Evolutionary conservation across 1,284 basidiomycete species (phyloP).

Genomic region (Puccinia brachypodii): DNA sequence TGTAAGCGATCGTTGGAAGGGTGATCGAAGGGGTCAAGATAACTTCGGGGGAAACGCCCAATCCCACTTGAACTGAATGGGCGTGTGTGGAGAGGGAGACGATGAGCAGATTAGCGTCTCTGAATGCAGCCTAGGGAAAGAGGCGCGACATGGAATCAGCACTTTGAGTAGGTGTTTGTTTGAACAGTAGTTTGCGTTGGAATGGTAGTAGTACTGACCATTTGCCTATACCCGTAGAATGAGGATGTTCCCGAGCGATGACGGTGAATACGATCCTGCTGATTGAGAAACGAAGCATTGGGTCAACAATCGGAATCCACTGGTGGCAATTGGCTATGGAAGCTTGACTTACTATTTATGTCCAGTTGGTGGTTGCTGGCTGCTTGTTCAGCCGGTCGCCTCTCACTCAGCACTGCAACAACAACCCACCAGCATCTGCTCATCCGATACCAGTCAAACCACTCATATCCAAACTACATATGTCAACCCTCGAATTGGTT

Average conservation of each 20-base stretch:
- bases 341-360: too few relatives aligned
- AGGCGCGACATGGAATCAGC: not conserved
- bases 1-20: slow-evolving; percentile 22
- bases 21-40: slow-evolving; percentile 24
- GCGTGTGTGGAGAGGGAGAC: slow-evolving; percentile 35
- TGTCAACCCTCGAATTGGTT: too few relatives aligned
- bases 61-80: slow-evolving; percentile 36
- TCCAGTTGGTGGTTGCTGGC: too few relatives aligned
- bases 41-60: slow-evolving; percentile 44
- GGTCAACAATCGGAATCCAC: too few relatives aligned
- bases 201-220: not conserved
- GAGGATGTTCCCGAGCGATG: too few relatives aligned
- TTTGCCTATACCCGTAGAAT: not conserved
- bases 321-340: too few relatives aligned
- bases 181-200: not conserved
- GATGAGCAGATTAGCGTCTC: slow-evolving; percentile 40
- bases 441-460: too few relatives aligned
- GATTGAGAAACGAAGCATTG: not conserved
- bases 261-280: not conserved
- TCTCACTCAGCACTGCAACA: too few relatives aligned
- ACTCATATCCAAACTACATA: too few relatives aligned
- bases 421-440: too few relatives aligned
- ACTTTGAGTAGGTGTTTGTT: not conserved
- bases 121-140: slow-evolving; percentile 21
- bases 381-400: too few relatives aligned